phyloP scores from a whole-genome alignment of 2,329 filamentous ascomycete species.

The Verticillium nonalfalfae region DNA sequence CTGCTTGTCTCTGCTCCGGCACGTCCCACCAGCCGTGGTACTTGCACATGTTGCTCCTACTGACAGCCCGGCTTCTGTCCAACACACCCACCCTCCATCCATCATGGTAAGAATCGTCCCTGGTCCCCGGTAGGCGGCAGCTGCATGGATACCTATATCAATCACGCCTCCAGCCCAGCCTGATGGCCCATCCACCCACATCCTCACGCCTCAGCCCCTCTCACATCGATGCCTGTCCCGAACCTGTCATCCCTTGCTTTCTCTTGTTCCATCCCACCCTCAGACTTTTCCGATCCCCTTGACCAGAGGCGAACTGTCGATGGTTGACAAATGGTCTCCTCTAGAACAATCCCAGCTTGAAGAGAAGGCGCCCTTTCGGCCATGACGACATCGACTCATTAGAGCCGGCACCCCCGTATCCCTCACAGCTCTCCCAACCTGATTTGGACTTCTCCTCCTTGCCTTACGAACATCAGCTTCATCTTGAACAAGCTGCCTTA shows the following conservation, averaged over 20 bases:
- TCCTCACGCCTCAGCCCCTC: background rate
- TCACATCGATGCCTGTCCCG: background rate
- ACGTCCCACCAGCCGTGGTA: conserved; percentile 29
- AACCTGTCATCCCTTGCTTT: conserved; percentile 18
- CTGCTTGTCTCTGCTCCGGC: conserved; percentile 19
- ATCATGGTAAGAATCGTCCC: conserved; percentile 42
- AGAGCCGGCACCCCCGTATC: conserved; percentile 26
- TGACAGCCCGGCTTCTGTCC: conserved; percentile 23
- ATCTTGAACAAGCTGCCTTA: conserved; percentile 19
- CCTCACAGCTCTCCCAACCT: conserved; percentile 16
- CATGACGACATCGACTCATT: conserved; percentile 25
- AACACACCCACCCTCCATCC: conserved; percentile 31
- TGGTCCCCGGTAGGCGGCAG: conserved; percentile 31
- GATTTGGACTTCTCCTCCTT: conserved; percentile 17
- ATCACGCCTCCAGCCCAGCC: conserved; percentile 1
- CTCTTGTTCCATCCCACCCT: conserved; percentile 17
- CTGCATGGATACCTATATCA: conserved; percentile 37
- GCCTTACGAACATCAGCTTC: conserved; percentile 16
- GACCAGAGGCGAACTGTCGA: conserved; percentile 8
- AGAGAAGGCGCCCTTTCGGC: conserved; percentile 36
- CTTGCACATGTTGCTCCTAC: conserved; percentile 24
- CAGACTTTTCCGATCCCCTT: conserved; percentile 13
- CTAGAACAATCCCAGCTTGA: conserved; percentile 27
- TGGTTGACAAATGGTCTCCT: conserved; percentile 26
- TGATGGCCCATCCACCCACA: background rate